These are phyloP conservation scores for Phlebopus sp. DNA, from an alignment of 1,284 basidiomycete genomes.

Conservation along the genomic window DNA sequence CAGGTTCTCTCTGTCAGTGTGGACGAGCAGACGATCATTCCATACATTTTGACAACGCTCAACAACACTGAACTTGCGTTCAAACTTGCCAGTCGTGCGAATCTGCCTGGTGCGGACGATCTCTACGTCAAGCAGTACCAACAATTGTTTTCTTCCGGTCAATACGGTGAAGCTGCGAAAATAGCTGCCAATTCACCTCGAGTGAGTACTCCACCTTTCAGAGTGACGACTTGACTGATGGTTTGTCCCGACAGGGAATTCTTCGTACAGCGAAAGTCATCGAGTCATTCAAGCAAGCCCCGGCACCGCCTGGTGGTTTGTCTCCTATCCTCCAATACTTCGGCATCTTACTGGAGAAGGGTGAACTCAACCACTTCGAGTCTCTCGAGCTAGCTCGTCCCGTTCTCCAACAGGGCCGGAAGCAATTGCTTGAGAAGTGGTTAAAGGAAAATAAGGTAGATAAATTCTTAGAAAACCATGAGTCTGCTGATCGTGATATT, in stretches of 20 bases:
- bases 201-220: slow-evolving; percentile 35
- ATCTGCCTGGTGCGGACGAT: slow-evolving; percentile 97
- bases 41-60: slow-evolving; percentile 90
- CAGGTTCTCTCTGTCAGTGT: slow-evolving; percentile 97
- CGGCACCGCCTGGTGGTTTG: slow-evolving; percentile 85
- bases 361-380: slow-evolving; percentile 96
- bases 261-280: slow-evolving; percentile 95
- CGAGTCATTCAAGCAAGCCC: slow-evolving; percentile 96
- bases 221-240: slow-evolving; percentile 7
- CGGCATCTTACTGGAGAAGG: slow-evolving; percentile 96
- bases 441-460: slow-evolving; percentile 97
- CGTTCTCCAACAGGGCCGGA: slow-evolving; percentile 94
- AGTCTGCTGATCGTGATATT: slow-evolving; percentile 16
- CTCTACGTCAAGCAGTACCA: slow-evolving; percentile 97
- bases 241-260: slow-evolving; percentile 69
- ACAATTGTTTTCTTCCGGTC: slow-evolving; percentile 85
- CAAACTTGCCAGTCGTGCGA: slow-evolving; percentile 96
- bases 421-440: slow-evolving; percentile 99
- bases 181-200: slow-evolving; percentile 97
- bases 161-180: slow-evolving; percentile 97
- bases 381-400: slow-evolving; percentile 96
- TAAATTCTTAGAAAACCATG: background rate
- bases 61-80: slow-evolving; percentile 99
- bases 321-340: slow-evolving; percentile 99
- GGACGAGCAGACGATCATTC: slow-evolving; percentile 95